These are phyloP conservation scores for Pisolithus sp. DNA, from an alignment of 768 basidiomycete genomes.

Conservation along the genomic window DNA sequence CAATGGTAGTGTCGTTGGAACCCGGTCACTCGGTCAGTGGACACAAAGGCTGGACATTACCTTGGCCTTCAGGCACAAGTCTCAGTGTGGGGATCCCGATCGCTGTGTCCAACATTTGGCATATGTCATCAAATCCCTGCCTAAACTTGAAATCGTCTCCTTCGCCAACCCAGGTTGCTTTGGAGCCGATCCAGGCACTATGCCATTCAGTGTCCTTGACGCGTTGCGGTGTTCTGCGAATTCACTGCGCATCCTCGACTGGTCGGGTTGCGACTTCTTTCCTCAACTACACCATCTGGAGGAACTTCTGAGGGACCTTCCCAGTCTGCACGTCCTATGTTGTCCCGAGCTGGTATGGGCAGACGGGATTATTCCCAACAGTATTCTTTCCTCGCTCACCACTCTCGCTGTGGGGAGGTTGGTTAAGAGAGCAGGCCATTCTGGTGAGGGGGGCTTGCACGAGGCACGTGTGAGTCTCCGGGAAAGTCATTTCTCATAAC, in stretches of 20 bases:
- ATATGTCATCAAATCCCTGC: constrained; percentile 11
- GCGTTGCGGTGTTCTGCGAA: no score
- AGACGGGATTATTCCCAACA: no score
- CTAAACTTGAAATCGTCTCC: no score
- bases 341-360: no score
- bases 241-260: constrained; percentile 15
- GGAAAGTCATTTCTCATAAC: no score
- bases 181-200: background rate
- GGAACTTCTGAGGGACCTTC: constrained; percentile 8
- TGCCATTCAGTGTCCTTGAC: background rate
- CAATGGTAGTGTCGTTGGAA: constrained; percentile 4
- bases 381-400: no score
- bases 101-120: constrained; percentile 4
- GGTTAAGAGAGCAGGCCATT: no score
- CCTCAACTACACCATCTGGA: background rate
- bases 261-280: background rate
- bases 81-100: background rate
- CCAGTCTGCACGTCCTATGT: background rate
- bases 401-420: no score
- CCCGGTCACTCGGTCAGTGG: constrained; percentile 14
- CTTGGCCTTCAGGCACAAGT: constrained; percentile 7
- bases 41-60: constrained; percentile 20
- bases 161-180: background rate
- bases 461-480: no score
- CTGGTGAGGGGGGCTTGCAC: no score